A percentile compares a stretch with the other conserved stretches of the same genome.
phyloP scores from a whole-genome alignment of 176 grass and related monocot species.

The Stipa capillata region DNA sequence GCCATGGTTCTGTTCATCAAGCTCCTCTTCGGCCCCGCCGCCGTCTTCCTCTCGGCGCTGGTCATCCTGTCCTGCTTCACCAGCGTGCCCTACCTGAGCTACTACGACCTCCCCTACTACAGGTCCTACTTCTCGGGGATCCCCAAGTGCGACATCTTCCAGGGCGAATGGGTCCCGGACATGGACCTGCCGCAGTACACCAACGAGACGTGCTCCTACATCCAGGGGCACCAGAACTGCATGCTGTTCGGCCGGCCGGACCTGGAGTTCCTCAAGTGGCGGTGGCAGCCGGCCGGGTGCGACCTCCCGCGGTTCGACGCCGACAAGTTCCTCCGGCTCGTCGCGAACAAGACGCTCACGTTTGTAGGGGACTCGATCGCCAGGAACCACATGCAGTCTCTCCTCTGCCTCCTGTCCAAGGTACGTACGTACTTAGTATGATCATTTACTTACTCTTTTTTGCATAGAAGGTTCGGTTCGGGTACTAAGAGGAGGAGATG shows the following conservation, averaged over 20 bases:
- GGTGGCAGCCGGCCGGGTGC: slow-evolving; percentile 43
- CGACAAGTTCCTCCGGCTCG: slow-evolving; percentile 23
- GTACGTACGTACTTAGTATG: no score
- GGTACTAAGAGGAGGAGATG: background rate
- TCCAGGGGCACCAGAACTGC: slow-evolving; percentile 69
- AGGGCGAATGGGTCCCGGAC: slow-evolving; percentile 43
- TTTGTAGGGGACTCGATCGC: slow-evolving; percentile 72
- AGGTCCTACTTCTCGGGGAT: background rate
- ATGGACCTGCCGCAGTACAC: slow-evolving; percentile 48
- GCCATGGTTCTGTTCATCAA: slow-evolving; percentile 27
- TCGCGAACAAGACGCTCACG: slow-evolving; percentile 35
- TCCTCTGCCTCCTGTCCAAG: slow-evolving; percentile 57
- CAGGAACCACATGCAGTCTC: slow-evolving; percentile 60
- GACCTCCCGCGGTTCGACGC: slow-evolving; percentile 46
- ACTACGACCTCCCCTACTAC: background rate
- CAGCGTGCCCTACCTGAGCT: slow-evolving; percentile 20
- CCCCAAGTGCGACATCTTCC: slow-evolving; percentile 48
- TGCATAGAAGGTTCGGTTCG: background rate
- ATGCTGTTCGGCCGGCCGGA: slow-evolving; percentile 55
- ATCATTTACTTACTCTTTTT: no score
- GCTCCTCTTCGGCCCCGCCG: slow-evolving; percentile 22
- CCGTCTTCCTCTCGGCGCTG: slow-evolving; percentile 36
- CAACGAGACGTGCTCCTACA: slow-evolving; percentile 37
- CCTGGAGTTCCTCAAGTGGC: slow-evolving; percentile 47
- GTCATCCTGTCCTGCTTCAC: slow-evolving; percentile 38